Base-by-base conservation (phyloP, 2,329 filamentous ascomycete genomes). In the Claviceps fusiformis region DNA sequence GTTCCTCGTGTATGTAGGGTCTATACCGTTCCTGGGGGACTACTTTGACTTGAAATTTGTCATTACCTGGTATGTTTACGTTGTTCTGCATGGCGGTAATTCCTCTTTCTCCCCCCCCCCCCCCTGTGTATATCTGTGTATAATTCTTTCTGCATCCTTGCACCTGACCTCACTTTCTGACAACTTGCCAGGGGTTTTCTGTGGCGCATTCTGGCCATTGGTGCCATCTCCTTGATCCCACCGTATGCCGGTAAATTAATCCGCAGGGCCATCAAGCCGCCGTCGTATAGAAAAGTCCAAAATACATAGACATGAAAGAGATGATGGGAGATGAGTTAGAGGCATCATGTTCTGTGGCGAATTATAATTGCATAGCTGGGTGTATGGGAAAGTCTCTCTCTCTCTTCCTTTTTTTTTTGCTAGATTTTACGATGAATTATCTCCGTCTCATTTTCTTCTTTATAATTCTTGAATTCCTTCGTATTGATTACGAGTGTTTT, bases 221-320 rank as follows among this genome's bases (percentile, higher is more conserved):
- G 79, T 45, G 85, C 87, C 8, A 83, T 95, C 48, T 88, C 87
- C 46, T 71, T 97, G 55, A 79, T 95, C 50, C 93, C 93, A 19
- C 88, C 92, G 2, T 96, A 92, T 72, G 85, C 82, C 53, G 89
- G 81, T 24, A 97, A 97, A 74, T 70, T 95, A 58, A 86, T 96
- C 60, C 79, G 87, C 63, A 79, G 89, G 65, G 89, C 83, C 58
- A 85, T 95, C 76, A 91, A 87, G 71, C 93, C 93, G 59, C 91
- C 91, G 24, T 95, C 87, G 65, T 97, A 96, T 73, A 80, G 93
- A 64, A 98, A 98, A 75, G 91, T 98, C 50, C 85, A 86, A 70
- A 85, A 79, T 48, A 80, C 83, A 57, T 86, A 70, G 71, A 37
- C 35, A 11, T 9, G 35, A 10, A 49, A 52, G 31, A 39, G 10